Conservation (phyloP, 208 protist genomes). For the Leptomonas seymouri region DNA sequence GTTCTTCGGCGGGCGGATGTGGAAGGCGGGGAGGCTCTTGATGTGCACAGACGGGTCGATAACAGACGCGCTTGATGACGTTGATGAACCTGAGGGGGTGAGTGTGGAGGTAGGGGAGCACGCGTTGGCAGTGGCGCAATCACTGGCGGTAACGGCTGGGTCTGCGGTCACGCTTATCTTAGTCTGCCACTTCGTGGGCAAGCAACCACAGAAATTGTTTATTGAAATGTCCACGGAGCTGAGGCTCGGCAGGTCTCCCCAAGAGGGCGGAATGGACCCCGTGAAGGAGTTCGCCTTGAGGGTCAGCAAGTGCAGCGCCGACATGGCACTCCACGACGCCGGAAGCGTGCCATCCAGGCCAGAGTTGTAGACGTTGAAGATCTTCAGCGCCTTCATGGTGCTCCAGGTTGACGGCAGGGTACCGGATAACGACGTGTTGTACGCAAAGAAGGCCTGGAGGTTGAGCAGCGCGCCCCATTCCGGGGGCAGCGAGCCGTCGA, state of each 20-base stretch:
- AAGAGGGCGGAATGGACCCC: conserved; percentile 14
- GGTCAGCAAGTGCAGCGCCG: conserved; percentile 9
- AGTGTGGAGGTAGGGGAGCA: neutral
- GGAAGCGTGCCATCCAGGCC: conserved; percentile 28
- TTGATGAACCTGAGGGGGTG: conserved; percentile 13
- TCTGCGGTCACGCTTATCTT: conserved; percentile 8
- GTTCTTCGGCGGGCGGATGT: conserved; percentile 48
- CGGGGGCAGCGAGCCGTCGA: conserved; percentile 9
- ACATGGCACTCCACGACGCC: conserved; percentile 26
- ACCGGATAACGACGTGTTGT: conserved; percentile 15
- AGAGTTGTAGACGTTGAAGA: conserved; percentile 42
- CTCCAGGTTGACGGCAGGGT: conserved; percentile 40
- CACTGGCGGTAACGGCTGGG: neutral
- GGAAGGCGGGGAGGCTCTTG: conserved; percentile 39
- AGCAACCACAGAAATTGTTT: conserved; percentile 16
- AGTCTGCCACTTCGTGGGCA: conserved; percentile 10
- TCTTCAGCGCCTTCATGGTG: conserved; percentile 30
- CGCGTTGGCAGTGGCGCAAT: conserved; percentile 17
- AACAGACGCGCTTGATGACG: conserved; percentile 2
- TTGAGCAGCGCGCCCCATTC: conserved; percentile 5
- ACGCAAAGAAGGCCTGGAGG: conserved; percentile 17
- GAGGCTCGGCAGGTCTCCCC: conserved; percentile 8
- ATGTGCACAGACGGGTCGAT: conserved; percentile 18
- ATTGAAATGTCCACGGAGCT: conserved; percentile 1
- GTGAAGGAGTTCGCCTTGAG: conserved; percentile 12